Evolutionary conservation across 768 basidiomycete species (phyloP), one percentile per base, ranked within the genome.

Genomic region (Amanita rimosa): DNA sequence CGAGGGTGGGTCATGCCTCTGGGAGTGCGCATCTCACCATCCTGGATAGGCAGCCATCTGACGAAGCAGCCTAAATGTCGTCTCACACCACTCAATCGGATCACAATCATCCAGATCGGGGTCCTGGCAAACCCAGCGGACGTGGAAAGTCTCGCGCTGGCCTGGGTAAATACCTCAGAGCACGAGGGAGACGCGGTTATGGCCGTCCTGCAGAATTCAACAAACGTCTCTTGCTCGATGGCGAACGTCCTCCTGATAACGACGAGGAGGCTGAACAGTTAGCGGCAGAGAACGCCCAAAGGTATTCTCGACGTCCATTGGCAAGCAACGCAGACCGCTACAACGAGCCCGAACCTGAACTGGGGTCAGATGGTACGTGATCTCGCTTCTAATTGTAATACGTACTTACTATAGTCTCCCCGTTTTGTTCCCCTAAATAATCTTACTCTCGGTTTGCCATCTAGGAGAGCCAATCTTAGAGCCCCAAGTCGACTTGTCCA

Each of bases 251-350:
- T 6, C 42, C 54, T 1, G 67, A 68, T 3, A 70, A 72, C 17
- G 68, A 71, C 26, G 68, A 71, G 19, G 67, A 69, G 38, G 69
- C 2, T 5, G 22, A 73, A 29, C 81, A 80, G 53, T 71, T 68
- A 26, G 71, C 68, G 0, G 65, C 67, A 29, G 81, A 78, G 57
- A 53, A 65, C 8, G 66, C 65, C 13, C 61, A 58, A 31, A 82
- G 75, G 57, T 88, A 74, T 48, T 61, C 76, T 21, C 69, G 70
- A 49, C 70, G 87, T 33, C 66, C 78, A 43, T 66, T 91, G 13
- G 79, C 71, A 3, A 73, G 81, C 3, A 90, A 91, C 58, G 79
- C 70, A 0, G 85, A 88, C 68, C 71, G 86, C 45, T 90, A 90
- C 58, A 71, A 58, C 13, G 86, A 89, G 62, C 74, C 75, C 16